Evolutionary conservation across 768 basidiomycete genomes (phyloP).

Genomic region (Gymnopilus dilepis): DNA sequence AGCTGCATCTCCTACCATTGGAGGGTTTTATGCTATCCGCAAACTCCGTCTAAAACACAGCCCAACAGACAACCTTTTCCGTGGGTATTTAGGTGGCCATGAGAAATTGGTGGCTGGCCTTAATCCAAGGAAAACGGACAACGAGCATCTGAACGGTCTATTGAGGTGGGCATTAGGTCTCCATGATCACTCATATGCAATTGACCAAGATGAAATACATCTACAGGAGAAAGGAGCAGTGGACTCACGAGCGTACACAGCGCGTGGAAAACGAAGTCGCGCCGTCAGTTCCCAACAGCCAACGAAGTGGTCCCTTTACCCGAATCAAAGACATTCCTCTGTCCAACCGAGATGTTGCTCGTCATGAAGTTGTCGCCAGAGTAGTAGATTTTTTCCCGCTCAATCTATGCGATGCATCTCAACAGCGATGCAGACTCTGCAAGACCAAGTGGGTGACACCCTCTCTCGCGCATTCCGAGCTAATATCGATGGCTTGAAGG

Average conservation of each 20-base stretch:
- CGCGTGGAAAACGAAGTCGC: neutral
- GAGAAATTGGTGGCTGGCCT: constrained; percentile 50
- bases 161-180: constrained; percentile 38
- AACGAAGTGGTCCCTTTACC: constrained; percentile 16
- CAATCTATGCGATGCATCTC: constrained; percentile 50
- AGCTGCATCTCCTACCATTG: constrained; percentile 42
- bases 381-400: constrained; percentile 62
- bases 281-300: neutral
- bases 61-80: constrained; percentile 33
- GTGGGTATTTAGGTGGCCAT: constrained; percentile 53
- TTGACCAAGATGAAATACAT: constrained; percentile 36
- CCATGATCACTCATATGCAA: neutral
- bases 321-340: constrained; percentile 45
- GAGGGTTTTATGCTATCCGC: constrained; percentile 51
- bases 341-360: constrained; percentile 37
- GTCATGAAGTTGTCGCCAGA: constrained; percentile 52
- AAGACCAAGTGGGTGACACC: constrained; percentile 45
- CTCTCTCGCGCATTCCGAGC: neutral
- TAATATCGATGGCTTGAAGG: constrained; percentile 35
- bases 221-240: constrained; percentile 29
- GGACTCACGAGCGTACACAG: neutral
- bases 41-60: constrained; percentile 55
- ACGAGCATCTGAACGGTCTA: constrained; percentile 47
- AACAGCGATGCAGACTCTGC: constrained; percentile 59
- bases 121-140: constrained; percentile 39